Percentiles rank a stretch among this genome's conserved stretches.
Conservation (phyloP, 768 basidiomycete species). For the Austroboletus eburneus region DNA sequence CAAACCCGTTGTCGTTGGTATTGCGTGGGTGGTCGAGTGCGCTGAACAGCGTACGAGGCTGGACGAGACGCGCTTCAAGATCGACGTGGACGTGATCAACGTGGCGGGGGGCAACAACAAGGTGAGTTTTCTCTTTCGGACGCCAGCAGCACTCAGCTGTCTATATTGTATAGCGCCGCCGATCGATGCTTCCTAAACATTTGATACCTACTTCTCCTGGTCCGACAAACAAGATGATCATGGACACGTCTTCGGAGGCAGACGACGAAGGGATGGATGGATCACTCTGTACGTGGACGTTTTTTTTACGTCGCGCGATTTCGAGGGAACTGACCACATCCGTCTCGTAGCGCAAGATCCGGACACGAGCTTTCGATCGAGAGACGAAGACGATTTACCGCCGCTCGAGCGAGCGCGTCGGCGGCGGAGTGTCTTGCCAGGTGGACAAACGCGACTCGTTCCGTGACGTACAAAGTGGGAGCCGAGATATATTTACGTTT, state of each 20-base stretch:
- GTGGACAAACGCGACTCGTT: conserved; percentile 27
- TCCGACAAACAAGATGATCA: conserved; percentile 5
- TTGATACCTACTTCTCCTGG: conserved; percentile 35
- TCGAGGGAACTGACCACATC: background rate
- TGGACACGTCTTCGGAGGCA: conserved; percentile 23
- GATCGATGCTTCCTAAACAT: conserved; percentile 67
- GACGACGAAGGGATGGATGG: conserved; percentile 26
- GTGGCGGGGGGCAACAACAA: conserved; percentile 61
- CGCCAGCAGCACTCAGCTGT: background rate
- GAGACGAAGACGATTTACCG: conserved; percentile 56
- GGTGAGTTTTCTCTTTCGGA: conserved; percentile 33
- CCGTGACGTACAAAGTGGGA: background rate
- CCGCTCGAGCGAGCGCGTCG: conserved; percentile 69
- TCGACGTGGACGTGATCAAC: conserved; percentile 57
- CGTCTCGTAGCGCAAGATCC: conserved; percentile 19
- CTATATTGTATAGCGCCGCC: conserved; percentile 51
- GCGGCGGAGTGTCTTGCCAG: conserved; percentile 36
- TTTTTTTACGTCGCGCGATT: too few species aligned
- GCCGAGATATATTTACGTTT: too few species aligned
- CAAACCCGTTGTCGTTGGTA: conserved; percentile 73
- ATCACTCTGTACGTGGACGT: conserved; percentile 21
- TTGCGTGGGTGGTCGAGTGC: conserved; percentile 88
- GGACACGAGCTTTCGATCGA: conserved; percentile 21
- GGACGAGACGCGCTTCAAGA: conserved; percentile 60
- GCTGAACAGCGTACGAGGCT: conserved; percentile 61